Percentiles rank a stretch among this genome's conserved stretches.
Conservation (phyloP, 1,284 basidiomycete genomes). For the Fistulinella cinereoalba region DNA sequence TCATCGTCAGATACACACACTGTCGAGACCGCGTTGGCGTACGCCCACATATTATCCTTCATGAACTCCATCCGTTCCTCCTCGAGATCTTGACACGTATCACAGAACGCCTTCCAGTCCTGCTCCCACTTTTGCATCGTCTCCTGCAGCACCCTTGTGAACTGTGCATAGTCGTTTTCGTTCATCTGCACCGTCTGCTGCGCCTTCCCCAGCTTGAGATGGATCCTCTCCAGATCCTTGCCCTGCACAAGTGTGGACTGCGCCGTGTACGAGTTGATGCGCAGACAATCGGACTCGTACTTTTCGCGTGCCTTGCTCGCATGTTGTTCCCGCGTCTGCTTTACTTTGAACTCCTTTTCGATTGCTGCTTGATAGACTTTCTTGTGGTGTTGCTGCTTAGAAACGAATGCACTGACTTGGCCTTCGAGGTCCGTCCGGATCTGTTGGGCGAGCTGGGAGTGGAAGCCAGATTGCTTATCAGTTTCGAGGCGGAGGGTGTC, state of each 20-base stretch:
- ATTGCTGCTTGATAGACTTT: conserved; percentile 69
- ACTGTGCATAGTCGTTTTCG: conserved; percentile 89
- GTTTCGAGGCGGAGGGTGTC: conserved; percentile 83
- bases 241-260: conserved; percentile 93
- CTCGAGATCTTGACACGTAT: conserved; percentile 94
- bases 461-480: conserved; percentile 73
- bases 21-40: conserved; percentile 92
- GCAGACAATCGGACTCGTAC: conserved; percentile 91
- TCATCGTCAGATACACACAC: conserved; percentile 97
- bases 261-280: conserved; percentile 94
- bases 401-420: conserved; percentile 60
- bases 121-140: conserved; percentile 88
- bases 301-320: conserved; percentile 89
- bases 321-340: conserved; percentile 80
- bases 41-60: conserved; percentile 95
- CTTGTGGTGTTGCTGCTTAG: conserved; percentile 72
- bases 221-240: conserved; percentile 89
- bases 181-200: conserved; percentile 87
- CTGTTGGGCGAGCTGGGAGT: conserved; percentile 69
- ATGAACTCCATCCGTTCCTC: conserved; percentile 92
- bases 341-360: conserved; percentile 87
- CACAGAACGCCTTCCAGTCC: conserved; percentile 93
- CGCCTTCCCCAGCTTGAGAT: conserved; percentile 83
- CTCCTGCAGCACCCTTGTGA: conserved; percentile 77
- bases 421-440: conserved; percentile 79